Evolutionary conservation across 2,329 filamentous ascomycete genomes (phyloP), one percentile per base, ranked within the genome.

Genomic region (Aureobasidium musti): DNA sequence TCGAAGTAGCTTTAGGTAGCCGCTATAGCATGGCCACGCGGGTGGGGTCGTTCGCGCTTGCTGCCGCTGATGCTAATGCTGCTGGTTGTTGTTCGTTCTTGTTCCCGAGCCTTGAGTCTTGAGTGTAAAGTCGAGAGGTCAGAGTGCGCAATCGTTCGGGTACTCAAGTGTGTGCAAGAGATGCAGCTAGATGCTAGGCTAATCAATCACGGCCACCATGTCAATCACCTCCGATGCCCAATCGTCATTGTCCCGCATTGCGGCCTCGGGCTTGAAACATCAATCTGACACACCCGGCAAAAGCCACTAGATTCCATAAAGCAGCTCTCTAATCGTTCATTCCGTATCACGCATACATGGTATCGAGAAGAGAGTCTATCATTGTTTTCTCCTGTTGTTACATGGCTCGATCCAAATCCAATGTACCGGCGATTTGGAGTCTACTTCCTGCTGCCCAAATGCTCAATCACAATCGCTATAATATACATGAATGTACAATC

Each of bases 21-120:
- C 41, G 57, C 57, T 63, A 63, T 52, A 52, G 33, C 61, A 64
- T 64, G 61, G 61, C 61, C 49, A 64, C 61, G 61, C 61, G 47
- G 61, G 61, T 64, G 43, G 54, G 54, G 37, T 59, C 21, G 39
- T 33, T 59, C 39, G 54, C 54, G 39, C 37, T 59, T 57, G 37
- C 54, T 33, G 50, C 50, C 13, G 50, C 21, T 23, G 13, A 11
- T 56, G 53, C 35, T 41, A 19, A 28, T 28, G 53, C 14, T 28
- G 53, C 13, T 41, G 35, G 5, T 21, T 26, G 21, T 5, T 28
- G 33, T 41, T 56, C 5, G 53, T 2, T 41, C 8, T 26, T 19
- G 35, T 19, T 28, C 41, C 8, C 35, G 14, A 37, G 23, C 6
- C 33, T 49, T 35, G 28, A 17, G 7, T 13, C 56, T n/a, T 45